phyloP scores from a whole-genome alignment of 1,284 basidiomycete species.

The Tilletia horrida region DNA sequence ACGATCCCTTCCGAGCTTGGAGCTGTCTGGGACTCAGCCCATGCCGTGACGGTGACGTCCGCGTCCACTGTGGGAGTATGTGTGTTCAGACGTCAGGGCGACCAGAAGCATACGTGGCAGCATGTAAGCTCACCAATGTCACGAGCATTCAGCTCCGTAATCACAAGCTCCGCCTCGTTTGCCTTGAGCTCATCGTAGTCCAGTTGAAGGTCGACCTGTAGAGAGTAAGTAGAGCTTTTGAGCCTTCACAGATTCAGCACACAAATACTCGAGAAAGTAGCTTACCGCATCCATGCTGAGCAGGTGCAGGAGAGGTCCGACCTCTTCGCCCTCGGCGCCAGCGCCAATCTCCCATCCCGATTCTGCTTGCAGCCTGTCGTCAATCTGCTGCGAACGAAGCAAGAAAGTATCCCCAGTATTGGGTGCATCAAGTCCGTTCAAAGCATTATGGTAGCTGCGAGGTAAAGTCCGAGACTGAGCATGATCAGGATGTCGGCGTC shows the following conservation, averaged over 20 bases:
- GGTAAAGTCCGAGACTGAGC: not conserved
- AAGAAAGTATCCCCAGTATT: not conserved
- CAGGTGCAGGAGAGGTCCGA: not conserved
- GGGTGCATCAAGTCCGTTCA: not conserved
- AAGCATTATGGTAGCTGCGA: not conserved
- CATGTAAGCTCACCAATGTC: not conserved
- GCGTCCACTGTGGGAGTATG: not conserved
- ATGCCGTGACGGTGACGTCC: not conserved
- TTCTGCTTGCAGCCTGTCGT: not conserved
- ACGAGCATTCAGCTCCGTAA: conserved; percentile 4
- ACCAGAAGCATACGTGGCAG: not conserved
- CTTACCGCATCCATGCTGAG: conserved; percentile 5
- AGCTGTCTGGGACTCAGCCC: not conserved
- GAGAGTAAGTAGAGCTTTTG: not conserved
- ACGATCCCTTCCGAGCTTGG: not conserved
- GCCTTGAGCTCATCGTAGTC: not conserved
- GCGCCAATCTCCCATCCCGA: not conserved
- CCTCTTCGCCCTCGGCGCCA: conserved; percentile 1
- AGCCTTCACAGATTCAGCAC: not conserved
- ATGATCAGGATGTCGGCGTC: not conserved
- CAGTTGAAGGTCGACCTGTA: not conserved
- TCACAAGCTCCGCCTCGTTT: too few relatives aligned
- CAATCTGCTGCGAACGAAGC: not conserved
- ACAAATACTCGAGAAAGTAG: not conserved
- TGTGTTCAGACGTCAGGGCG: not conserved